Conservation (phyloP, 169 alveolate species). For the Blepharisma undulans region DNA sequence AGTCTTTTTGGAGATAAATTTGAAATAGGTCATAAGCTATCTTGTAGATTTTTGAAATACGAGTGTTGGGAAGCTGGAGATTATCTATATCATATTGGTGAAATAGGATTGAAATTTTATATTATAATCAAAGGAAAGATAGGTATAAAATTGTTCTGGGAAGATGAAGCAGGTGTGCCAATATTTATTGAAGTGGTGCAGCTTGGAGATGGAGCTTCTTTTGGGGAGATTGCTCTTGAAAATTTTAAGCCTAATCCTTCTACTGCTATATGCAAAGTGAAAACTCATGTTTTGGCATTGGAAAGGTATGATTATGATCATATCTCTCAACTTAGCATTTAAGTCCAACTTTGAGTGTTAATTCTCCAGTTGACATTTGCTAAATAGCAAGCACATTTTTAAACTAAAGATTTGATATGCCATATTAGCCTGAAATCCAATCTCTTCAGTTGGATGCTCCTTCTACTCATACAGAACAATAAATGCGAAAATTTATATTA, state of each 20-base stretch:
- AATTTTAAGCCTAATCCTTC: conserved; percentile 47
- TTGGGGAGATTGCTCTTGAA: conserved; percentile 67
- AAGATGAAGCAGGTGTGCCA: conserved; percentile 2
- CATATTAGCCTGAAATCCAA: too few relatives aligned
- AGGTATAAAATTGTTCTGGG: background rate
- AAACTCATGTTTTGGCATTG: conserved; percentile 42
- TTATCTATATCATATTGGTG: conserved; percentile 2
- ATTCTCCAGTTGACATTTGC: too few relatives aligned
- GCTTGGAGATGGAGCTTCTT: conserved; percentile 41
- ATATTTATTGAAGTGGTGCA: background rate
- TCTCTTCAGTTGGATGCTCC: too few relatives aligned
- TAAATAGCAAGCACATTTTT: too few relatives aligned
- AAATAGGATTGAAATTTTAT: background rate
- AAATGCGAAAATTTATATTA: too few relatives aligned
- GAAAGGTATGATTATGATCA: conserved; percentile 51
- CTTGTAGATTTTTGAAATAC: background rate
- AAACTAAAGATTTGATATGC: too few relatives aligned
- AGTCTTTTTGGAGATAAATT: background rate
- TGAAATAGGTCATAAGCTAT: background rate
- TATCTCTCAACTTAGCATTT: too few relatives aligned
- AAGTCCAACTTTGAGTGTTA: too few relatives aligned
- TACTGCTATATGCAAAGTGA: conserved; percentile 37
- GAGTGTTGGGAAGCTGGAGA: conserved; percentile 12
- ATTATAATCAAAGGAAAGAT: conserved; percentile 17
- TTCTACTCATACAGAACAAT: too few relatives aligned